Evolutionary conservation across 2,329 filamentous ascomycete genomes (phyloP), one percentile per base, ranked within the genome.

Genomic region (Pseudopithomyces chartarum): DNA sequence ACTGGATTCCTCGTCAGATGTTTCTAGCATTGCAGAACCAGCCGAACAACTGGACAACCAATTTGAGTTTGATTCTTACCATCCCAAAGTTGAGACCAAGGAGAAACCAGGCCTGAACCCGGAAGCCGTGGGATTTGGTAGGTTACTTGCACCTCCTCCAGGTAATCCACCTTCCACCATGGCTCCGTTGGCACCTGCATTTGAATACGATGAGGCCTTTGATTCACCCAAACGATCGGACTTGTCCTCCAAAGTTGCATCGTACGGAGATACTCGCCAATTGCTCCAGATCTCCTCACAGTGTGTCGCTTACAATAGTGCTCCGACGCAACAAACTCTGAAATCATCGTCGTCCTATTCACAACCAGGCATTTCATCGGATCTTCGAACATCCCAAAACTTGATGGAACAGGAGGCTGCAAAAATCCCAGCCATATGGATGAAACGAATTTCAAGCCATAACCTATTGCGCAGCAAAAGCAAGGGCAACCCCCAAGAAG

Each of bases 221-320:
- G 57, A 55, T 19, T 12, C 49, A 2, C 36, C 58, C 20, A 51
- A 57, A 6, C 60, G 47, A 20, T 55, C 46, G n/a, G 65, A 66
- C 0, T 55, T 70, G 36, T 65, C 70, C 38, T 70, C 71, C 0
- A 56, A 64, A 8, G 55, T 32, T 32, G 71, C 71, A 23, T 76
- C 74, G 5, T 76, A 76, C 50, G 74, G 71, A 26, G 71, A 75
- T 48, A 76, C 73, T 17, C 69, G 64, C 2, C 60, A 73, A 15
- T 61, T 76, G 5, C 58, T 76, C 4, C 63, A 62, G 23, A 54
- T 73, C 11, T 29, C 46, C 29, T 38, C 47, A n/a, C 48, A 33
- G 15, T 57, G 60, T 3, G 56, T 57, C 11, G 17, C 22, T 15
- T 43, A 29, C n/a, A 48, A 52, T 11, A 22, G 29, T 7, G 20